Evolutionary conservation across 2,329 filamentous ascomycete genomes (phyloP).

Genomic region (Hypoxylon sp.): DNA sequence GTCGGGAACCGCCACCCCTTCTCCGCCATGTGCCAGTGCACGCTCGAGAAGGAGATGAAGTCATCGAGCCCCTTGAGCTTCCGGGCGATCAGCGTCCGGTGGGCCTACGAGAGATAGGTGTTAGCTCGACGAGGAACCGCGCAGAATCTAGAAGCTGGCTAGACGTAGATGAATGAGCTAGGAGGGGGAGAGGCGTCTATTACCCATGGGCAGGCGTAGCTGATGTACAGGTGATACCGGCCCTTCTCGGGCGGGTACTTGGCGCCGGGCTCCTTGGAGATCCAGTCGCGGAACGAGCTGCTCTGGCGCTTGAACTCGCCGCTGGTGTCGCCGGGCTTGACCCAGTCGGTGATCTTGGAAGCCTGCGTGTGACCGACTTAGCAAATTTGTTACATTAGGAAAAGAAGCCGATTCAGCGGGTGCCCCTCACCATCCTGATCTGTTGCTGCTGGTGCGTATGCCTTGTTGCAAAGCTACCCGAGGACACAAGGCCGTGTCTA

Average conservation of each 20-base stretch:
- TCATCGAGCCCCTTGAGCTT: conserved; percentile 93
- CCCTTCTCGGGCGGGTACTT: conserved; percentile 85
- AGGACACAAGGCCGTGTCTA: background rate
- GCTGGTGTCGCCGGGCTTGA: conserved; percentile 75
- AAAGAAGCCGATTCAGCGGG: no score
- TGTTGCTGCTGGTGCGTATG: conserved; percentile 12
- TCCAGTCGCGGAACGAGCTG: conserved; percentile 82
- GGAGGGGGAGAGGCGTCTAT: conserved; percentile 34
- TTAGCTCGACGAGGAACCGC: background rate
- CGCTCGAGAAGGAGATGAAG: conserved; percentile 78
- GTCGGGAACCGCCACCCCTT: conserved; percentile 84
- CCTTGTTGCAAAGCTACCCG: background rate
- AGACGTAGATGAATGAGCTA: background rate
- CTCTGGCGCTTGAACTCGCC: conserved; percentile 93
- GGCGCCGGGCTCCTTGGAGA: conserved; percentile 75
- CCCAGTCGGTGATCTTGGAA: conserved; percentile 81
- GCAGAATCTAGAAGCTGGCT: background rate
- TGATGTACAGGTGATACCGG: conserved; percentile 94
- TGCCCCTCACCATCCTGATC: conserved; percentile 40
- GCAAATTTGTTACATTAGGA: no score
- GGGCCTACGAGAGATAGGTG: conserved; percentile 61
- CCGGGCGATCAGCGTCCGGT: conserved; percentile 84
- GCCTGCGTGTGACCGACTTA: conserved; percentile 23
- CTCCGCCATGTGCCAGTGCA: conserved; percentile 86
- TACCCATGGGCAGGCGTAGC: conserved; percentile 92